phyloP scores from a whole-genome alignment of 1,139 yeast species.

The Saccharomyces hybrid region DNA sequence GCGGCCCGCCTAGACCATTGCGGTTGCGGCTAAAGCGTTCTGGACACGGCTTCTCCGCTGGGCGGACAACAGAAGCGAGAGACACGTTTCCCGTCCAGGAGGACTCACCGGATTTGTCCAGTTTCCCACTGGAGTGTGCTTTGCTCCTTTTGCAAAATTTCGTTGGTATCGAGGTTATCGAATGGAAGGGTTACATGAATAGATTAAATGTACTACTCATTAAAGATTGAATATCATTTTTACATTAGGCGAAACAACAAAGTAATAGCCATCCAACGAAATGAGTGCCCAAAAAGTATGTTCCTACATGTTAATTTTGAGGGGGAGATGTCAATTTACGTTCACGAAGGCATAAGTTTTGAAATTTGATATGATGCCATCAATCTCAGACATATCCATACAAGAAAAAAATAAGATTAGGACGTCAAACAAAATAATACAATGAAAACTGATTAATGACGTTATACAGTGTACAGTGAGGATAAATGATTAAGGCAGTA shows the following conservation, averaged over 20 bases:
- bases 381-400: background rate
- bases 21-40: background rate
- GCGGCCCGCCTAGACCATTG: background rate
- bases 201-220: background rate
- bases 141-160: background rate
- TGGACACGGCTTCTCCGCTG: background rate
- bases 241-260: slow-evolving; percentile 8
- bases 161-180: background rate
- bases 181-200: background rate
- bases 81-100: background rate
- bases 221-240: slow-evolving; percentile 3
- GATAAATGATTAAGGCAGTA: background rate
- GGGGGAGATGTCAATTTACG: background rate
- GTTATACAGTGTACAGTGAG: no score
- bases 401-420: background rate
- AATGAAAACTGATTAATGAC: background rate
- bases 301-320: slow-evolving; percentile 4
- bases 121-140: background rate
- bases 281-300: slow-evolving; percentile 33
- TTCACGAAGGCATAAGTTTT: background rate
- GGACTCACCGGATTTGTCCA: background rate
- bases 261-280: slow-evolving; percentile 21
- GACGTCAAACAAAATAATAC: background rate
- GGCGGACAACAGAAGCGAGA: background rate
- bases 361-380: slow-evolving; percentile 2